Base-by-base conservation (phyloP, 257 asterid species). In the Leonotis leonurus region DNA sequence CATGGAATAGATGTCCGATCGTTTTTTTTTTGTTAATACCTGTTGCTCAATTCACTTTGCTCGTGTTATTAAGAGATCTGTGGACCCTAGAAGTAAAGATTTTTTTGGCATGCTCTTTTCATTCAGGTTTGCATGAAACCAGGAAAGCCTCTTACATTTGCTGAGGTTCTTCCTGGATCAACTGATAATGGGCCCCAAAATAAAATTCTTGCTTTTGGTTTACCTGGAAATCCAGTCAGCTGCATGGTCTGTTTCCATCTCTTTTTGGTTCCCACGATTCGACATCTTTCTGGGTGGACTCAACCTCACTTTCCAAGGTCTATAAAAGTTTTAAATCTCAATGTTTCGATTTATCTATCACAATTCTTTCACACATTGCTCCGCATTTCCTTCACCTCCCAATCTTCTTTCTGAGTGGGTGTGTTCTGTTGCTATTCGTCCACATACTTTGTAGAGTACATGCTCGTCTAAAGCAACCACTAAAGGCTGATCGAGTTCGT, bases 161-260 rank as follows among this genome's bases (percentile, higher is more conserved):
- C 89, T 52, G 97, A 92, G 86, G 70, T 92, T 60, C 69, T 76
- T 72, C 74, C 78, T 54, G 68, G 36, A 25, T 69, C 88, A 33
- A 56, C 81, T 44, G 81, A 75, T 29, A 60, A 45, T 66, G 62
- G 37, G 64, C 59, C 71, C 48, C 68, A 51, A 24, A 74, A 69
- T 25, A 88, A 83, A 79, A 77, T 92, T 77, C 93, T 92, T 74
- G 97, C 97, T 49, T 89, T 89, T 73, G 99, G 99, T 50, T 82
- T 92, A 61, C 99, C 99, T 72, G 99, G 99, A 78, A 92, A 92
- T 69, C 96, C 99, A 48, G 99, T 86, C 71, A 84, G 99, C 87
- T 83, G 94, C 84, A 76, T 89, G 71, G 97, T 89, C 71, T 79
- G 96, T 81, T 89, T 86, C 87, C 81, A 92, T 82, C 81, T 92